Percentiles rank a stretch among this genome's conserved stretches.
phyloP scores from a whole-genome alignment of 2,329 filamentous ascomycete genomes.

The Colletotrichum agaves region DNA sequence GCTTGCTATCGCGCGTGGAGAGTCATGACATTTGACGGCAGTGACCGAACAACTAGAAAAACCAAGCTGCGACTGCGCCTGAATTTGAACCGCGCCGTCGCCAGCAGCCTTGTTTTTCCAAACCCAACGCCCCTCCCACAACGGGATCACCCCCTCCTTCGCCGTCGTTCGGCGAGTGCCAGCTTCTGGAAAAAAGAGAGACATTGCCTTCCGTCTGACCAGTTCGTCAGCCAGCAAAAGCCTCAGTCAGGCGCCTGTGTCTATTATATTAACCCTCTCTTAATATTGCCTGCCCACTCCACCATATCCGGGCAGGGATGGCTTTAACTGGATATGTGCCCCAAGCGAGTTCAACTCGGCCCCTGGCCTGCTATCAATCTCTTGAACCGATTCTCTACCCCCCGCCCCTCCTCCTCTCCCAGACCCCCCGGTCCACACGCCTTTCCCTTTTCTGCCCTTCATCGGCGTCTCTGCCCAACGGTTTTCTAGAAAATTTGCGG shows the following conservation, averaged over 20 bases:
- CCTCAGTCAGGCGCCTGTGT: slow-evolving; percentile 38
- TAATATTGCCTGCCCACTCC: slow-evolving; percentile 36
- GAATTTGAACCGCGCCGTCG: slow-evolving; percentile 32
- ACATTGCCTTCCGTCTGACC: slow-evolving; percentile 29
- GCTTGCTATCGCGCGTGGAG: slow-evolving; percentile 27
- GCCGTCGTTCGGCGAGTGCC: not conserved
- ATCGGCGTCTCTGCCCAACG: slow-evolving; percentile 57
- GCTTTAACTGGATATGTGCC: slow-evolving; percentile 29
- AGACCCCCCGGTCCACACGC: slow-evolving; percentile 45
- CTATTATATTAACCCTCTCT: slow-evolving; percentile 37
- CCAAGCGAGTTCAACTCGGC: slow-evolving; percentile 48
- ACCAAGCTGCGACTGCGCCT: slow-evolving; percentile 3
- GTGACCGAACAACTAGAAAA: slow-evolving; percentile 21
- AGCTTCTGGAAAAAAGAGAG: slow-evolving; percentile 18
- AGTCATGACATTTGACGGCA: slow-evolving; percentile 34
- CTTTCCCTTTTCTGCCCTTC: slow-evolving; percentile 52
- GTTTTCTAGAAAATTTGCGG: slow-evolving; percentile 59
- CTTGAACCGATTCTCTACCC: slow-evolving; percentile 56
- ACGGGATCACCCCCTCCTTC: slow-evolving; percentile 3
- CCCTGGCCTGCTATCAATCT: slow-evolving; percentile 55
- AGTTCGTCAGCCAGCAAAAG: slow-evolving; percentile 31
- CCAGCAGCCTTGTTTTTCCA: slow-evolving; percentile 27
- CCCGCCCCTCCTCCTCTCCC: slow-evolving; percentile 37
- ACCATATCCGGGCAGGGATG: slow-evolving; percentile 37
- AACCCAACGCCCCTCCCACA: slow-evolving; percentile 1